Base-by-base conservation (phyloP, 1,284 basidiomycete species). In the Ganoderma multipileum region DNA sequence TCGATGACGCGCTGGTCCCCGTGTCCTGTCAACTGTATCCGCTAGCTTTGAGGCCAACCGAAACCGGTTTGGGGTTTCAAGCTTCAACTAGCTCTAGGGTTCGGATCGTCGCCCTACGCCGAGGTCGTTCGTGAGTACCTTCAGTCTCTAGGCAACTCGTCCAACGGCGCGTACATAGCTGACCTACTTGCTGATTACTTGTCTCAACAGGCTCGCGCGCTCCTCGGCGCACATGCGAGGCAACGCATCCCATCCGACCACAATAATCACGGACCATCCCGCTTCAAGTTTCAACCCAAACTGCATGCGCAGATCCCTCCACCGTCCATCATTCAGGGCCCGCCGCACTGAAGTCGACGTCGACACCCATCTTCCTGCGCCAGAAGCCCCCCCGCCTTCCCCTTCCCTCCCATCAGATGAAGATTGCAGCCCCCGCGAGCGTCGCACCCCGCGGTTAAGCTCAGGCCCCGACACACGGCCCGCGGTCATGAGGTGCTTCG, bases 361-460 rank as follows among this genome's bases (percentile, higher is more conserved):
- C 44, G n/a, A 23, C 23, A 4, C 23, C 23, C 47, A 52, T 28
- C 47, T 52, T 52, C 47, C n/a, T 52, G 47, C 47, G 47, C 47
- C 47, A 52, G 47, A 52, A 52, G 23, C 47, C 47, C n/a, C 23
- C 5, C 47, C 8, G 33, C 33, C 47, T 52, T 52, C 47, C 47
- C 23, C 47, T 50, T 50, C 47, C 47, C 23, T 52, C 23, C n/a
- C 47, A 23, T 52, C 23, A 39, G 41, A 12, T 12, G 47, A 52
- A 52, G 47, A 52, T 52, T 52, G 23, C n/a, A 52, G 47, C 47
- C 47, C 47, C 47, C 47, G 23, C 47, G 47, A 42, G 58, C 59
- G 47, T 59, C 58, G 38, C 47, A 36, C 36, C 26, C 26, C 26
- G n/a, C 30, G 26, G 64, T 61, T 61, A 52, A 60, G 64, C 64